Conservation (phyloP, 1,284 basidiomycete species). For the Meripilus lineatus region DNA sequence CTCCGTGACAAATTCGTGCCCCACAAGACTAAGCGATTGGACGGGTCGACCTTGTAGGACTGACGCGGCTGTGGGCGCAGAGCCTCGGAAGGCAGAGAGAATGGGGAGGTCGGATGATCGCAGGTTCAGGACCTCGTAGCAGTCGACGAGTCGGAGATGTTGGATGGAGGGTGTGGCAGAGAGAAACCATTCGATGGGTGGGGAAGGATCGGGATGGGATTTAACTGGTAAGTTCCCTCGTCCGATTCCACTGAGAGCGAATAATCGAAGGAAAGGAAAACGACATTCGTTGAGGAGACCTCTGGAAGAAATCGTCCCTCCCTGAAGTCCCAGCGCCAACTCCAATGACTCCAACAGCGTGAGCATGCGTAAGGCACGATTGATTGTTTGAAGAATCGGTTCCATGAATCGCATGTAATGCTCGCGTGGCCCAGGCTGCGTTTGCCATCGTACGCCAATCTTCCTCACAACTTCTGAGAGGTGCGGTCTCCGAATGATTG, state of each 20-base stretch:
- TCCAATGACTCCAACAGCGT: constrained; percentile 48
- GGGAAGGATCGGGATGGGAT: constrained; percentile 32
- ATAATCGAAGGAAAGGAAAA: constrained; percentile 36
- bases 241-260: constrained; percentile 48
- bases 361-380: constrained; percentile 37
- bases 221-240: constrained; percentile 30
- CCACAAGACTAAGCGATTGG: constrained; percentile 47
- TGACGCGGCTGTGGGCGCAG: constrained; percentile 49
- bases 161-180: constrained; percentile 32
- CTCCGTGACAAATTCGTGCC: constrained; percentile 49
- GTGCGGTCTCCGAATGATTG: constrained; percentile 41
- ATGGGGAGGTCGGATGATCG: constrained; percentile 37
- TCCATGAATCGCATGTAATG: constrained; percentile 21
- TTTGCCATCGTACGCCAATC: constrained; percentile 52
- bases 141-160: constrained; percentile 49
- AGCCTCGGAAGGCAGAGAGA: constrained; percentile 53
- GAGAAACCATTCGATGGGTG: constrained; percentile 38
- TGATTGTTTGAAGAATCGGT: constrained; percentile 19
- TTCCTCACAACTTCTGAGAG: constrained; percentile 41
- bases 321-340: constrained; percentile 41
- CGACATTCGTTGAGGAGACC: constrained; percentile 24
- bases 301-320: constrained; percentile 21
- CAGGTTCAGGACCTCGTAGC: constrained; percentile 34
- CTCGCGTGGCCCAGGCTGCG: constrained; percentile 25
- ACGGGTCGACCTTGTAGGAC: constrained; percentile 58